Evolutionary conservation across 2,329 filamentous ascomycete species (phyloP).

Genomic region (Mariannaea elegans): DNA sequence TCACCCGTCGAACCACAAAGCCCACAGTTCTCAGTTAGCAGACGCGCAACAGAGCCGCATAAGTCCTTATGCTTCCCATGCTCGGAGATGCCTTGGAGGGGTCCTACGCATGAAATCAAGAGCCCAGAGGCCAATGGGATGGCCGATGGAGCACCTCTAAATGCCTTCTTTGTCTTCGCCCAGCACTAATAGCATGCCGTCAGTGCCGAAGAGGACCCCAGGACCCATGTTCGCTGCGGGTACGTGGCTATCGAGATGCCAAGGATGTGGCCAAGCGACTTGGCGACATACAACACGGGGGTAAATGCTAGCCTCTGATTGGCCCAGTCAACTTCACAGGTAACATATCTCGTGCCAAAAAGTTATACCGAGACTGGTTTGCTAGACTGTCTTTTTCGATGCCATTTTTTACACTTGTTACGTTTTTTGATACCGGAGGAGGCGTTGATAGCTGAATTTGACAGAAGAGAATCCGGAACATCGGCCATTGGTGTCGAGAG

Average conservation of each 20-base stretch:
- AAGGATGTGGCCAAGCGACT: constrained; percentile 32
- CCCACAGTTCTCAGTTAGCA: not conserved
- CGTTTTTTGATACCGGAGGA: not conserved
- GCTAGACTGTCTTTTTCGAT: not conserved
- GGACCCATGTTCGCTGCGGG: not conserved
- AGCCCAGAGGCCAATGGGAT: not conserved
- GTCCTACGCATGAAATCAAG: not conserved
- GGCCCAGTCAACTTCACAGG: constrained; percentile 4
- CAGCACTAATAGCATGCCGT: constrained; percentile 7
- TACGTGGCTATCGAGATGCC: constrained; percentile 23
- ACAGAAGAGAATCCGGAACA: not conserved
- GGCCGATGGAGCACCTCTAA: not conserved
- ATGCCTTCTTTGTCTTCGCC: not conserved
- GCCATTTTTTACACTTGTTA: not conserved
- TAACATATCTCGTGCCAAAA: constrained; percentile 28
- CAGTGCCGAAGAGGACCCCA: constrained; percentile 2
- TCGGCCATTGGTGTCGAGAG: not conserved
- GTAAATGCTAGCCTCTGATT: constrained; percentile 25
- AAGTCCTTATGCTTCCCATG: not conserved
- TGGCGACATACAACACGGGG: constrained; percentile 34
- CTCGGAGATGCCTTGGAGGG: not conserved
- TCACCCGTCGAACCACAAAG: not conserved
- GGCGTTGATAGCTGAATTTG: not conserved
- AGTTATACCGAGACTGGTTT: constrained; percentile 28
- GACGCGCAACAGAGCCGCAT: constrained; percentile 17